Evolutionary conservation across 805 yeast species (phyloP).

Genomic region (Metschnikowia colocasiae): DNA sequence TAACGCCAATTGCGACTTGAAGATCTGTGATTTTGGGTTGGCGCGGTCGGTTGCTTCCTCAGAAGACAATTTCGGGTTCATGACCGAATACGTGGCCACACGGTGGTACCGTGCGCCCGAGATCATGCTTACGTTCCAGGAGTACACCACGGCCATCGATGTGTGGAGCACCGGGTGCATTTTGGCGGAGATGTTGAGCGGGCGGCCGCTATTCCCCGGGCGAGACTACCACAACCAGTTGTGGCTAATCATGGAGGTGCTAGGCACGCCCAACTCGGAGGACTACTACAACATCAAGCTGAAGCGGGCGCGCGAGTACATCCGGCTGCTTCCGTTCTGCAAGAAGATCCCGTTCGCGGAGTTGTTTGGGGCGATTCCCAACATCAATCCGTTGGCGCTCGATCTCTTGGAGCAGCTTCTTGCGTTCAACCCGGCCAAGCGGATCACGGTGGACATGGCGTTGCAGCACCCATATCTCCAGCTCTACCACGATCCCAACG

Average conservation of each 20-base stretch:
- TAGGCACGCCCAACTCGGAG: slow-evolving; percentile 85
- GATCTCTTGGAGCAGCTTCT: slow-evolving; percentile 66
- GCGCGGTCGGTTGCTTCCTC: slow-evolving; percentile 65
- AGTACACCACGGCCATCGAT: slow-evolving; percentile 92
- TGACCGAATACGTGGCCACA: slow-evolving; percentile 98
- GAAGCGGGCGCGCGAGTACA: slow-evolving; percentile 84
- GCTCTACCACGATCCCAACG: slow-evolving; percentile 91
- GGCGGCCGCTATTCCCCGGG: slow-evolving; percentile 90
- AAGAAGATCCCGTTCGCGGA: slow-evolving; percentile 43
- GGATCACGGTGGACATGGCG: slow-evolving; percentile 75
- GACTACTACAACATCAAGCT: slow-evolving; percentile 74
- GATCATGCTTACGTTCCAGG: slow-evolving; percentile 91
- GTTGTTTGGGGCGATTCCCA: slow-evolving; percentile 18
- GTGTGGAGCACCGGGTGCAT: slow-evolving; percentile 98
- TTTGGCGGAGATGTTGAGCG: slow-evolving; percentile 82
- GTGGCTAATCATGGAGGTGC: slow-evolving; percentile 73
- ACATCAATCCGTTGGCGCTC: slow-evolving; percentile 40
- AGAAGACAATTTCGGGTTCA: slow-evolving; percentile 68
- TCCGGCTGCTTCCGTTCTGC: slow-evolving; percentile 67
- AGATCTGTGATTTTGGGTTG: slow-evolving; percentile 91
- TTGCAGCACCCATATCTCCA: slow-evolving; percentile 80
- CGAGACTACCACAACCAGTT: slow-evolving; percentile 90
- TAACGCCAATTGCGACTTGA: slow-evolving; percentile 90
- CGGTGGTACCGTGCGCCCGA: slow-evolving; percentile 98
- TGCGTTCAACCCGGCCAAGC: slow-evolving; percentile 64